These are phyloP conservation scores for Zygosaccharomyces gambellarensis DNA, from an alignment of 805 yeast species.

Conservation along the genomic window DNA sequence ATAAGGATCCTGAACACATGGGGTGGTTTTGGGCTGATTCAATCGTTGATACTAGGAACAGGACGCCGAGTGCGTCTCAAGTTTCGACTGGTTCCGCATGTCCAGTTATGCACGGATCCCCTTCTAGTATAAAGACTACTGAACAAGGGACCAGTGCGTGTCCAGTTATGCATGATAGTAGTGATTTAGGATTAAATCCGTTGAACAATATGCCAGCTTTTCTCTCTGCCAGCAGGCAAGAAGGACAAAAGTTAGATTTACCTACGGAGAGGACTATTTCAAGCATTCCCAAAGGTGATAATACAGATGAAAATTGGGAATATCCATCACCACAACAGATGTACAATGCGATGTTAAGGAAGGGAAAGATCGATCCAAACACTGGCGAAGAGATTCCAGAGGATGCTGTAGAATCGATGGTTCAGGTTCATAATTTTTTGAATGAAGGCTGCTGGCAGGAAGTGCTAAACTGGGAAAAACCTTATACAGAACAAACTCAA, in stretches of 20 bases:
- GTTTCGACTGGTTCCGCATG: constrained; percentile 24
- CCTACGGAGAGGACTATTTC: constrained; percentile 83
- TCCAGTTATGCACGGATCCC: constrained; percentile 37
- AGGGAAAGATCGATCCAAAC: constrained; percentile 57
- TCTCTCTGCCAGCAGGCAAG: constrained; percentile 54
- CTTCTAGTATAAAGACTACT: constrained; percentile 13
- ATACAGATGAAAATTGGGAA: constrained; percentile 83
- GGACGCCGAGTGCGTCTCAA: not conserved
- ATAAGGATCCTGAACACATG: constrained; percentile 39
- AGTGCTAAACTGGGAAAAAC: constrained; percentile 84
- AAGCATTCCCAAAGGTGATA: constrained; percentile 76
- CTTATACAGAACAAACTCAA: constrained; percentile 51
- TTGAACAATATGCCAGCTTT: constrained; percentile 82
- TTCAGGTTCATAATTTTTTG: constrained; percentile 89
- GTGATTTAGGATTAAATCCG: constrained; percentile 54
- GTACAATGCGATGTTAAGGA: constrained; percentile 95
- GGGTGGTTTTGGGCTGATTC: constrained; percentile 87
- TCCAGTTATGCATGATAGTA: constrained; percentile 30
- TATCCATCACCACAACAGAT: constrained; percentile 99
- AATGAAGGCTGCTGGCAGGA: constrained; percentile 98
- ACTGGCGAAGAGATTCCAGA: constrained; percentile 76
- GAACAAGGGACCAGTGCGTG: constrained; percentile 22
- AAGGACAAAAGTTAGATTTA: constrained; percentile 73
- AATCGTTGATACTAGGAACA: not conserved
- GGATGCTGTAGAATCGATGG: constrained; percentile 96